phyloP scores from a whole-genome alignment of 2,329 filamentous ascomycete genomes.

The Daldinia eschscholtzii region DNA sequence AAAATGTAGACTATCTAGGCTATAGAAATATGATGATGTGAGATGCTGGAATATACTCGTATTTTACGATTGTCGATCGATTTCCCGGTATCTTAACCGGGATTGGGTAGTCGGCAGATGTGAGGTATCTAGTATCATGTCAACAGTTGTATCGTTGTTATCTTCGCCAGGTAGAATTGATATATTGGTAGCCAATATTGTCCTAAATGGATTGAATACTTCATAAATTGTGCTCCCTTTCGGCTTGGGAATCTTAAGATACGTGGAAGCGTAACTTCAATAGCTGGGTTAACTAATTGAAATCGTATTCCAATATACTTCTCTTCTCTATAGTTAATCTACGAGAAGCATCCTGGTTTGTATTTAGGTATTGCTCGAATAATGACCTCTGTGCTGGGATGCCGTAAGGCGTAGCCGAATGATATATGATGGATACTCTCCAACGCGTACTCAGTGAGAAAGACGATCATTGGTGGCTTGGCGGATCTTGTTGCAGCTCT shows the following conservation, averaged over 20 bases:
- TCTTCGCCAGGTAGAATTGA: conserved; percentile 1
- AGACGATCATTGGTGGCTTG: conserved; percentile 8
- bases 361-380: not conserved
- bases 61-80: not conserved
- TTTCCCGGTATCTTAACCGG: conserved; percentile 26
- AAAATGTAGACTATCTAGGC: not conserved
- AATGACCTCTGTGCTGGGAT: not conserved
- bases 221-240: not conserved
- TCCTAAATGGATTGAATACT: not conserved
- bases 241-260: not conserved
- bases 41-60: conserved; percentile 7
- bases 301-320: not conserved
- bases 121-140: conserved; percentile 16
- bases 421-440: conserved; percentile 10
- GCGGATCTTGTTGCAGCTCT: conserved; percentile 4
- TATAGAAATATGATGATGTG: not conserved
- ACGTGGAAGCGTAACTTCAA: not conserved
- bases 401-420: not conserved
- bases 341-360: not conserved
- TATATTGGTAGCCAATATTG: not conserved
- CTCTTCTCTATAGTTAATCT: not conserved
- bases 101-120: conserved; percentile 25
- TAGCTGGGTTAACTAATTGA: not conserved
- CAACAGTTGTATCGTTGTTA: not conserved
- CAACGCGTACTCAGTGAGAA: not conserved